phyloP scores from a whole-genome alignment of 2,329 filamentous ascomycete species.

The Cytospora paraplurivora region DNA sequence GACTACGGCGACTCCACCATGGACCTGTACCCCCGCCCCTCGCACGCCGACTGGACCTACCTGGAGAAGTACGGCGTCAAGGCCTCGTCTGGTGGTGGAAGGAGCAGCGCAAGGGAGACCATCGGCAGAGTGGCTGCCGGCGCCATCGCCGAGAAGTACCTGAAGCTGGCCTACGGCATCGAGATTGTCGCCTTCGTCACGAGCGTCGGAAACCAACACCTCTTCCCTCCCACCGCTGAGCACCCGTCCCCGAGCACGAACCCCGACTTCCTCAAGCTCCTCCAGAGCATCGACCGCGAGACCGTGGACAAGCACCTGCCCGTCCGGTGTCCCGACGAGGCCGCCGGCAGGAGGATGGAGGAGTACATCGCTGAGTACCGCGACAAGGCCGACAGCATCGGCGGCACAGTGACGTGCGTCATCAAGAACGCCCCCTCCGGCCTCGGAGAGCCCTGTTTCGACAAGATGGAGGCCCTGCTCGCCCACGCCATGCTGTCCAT shows the following conservation, averaged over 20 bases:
- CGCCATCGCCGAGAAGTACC: slow-evolving; percentile 91
- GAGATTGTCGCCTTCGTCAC: slow-evolving; percentile 92
- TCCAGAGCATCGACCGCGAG: slow-evolving; percentile 71
- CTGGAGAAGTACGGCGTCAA: slow-evolving; percentile 96
- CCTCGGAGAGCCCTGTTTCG: slow-evolving; percentile 90
- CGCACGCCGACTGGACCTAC: slow-evolving; percentile 96
- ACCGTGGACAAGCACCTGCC: slow-evolving; percentile 84
- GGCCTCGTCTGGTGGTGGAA: slow-evolving; percentile 84
- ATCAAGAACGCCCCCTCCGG: slow-evolving; percentile 84
- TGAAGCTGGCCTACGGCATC: slow-evolving; percentile 76
- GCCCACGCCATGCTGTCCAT: slow-evolving; percentile 95
- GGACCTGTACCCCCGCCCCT: slow-evolving; percentile 86
- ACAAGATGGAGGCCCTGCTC: slow-evolving; percentile 90
- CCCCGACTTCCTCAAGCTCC: slow-evolving; percentile 74
- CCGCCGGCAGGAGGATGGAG: slow-evolving; percentile 71
- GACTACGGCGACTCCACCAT: slow-evolving; percentile 92
- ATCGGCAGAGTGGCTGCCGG: slow-evolving; percentile 91
- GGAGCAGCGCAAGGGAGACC: slow-evolving; percentile 91
- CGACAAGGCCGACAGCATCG: slow-evolving; percentile 83
- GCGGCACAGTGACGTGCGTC: slow-evolving; percentile 92
- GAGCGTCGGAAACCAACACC: slow-evolving; percentile 77
- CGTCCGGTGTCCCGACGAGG: slow-evolving; percentile 78
- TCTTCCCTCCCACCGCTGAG: slow-evolving; percentile 71
- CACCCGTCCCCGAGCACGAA: slow-evolving; percentile 72
- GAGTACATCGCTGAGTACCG: slow-evolving; percentile 75